A percentile compares a stretch with the other conserved stretches of the same genome.
phyloP scores from a whole-genome alignment of 2,329 filamentous ascomycete species.

The Fonsecaea multimorphosa region DNA sequence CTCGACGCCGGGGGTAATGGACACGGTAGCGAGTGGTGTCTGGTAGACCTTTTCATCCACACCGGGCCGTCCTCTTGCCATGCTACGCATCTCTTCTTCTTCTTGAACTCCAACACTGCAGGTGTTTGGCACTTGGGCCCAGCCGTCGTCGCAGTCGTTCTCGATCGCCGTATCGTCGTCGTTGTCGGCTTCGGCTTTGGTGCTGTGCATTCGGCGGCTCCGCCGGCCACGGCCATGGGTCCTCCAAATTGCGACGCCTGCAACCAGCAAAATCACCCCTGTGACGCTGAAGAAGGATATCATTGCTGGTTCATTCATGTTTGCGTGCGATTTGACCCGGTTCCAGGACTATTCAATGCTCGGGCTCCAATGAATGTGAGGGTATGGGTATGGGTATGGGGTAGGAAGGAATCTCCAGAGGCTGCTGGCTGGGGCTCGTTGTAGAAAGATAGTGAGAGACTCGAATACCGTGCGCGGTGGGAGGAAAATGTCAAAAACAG shows the following conservation, averaged over 20 bases:
- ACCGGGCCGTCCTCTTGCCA: neutral
- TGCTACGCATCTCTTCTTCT: conserved; percentile 2
- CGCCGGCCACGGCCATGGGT: no score
- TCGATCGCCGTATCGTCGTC: neutral
- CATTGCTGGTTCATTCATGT: neutral
- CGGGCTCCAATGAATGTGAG: no score
- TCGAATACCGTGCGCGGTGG: no score
- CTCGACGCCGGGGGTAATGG: neutral
- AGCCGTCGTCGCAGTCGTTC: conserved; percentile 3
- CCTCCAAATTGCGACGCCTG: conserved; percentile 1
- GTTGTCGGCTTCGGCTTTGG: no score
- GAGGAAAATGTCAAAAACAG: no score
- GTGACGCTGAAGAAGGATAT: conserved; percentile 11
- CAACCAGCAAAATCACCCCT: neutral
- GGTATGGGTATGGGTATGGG: neutral
- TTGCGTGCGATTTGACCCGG: neutral
- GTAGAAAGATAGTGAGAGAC: no score
- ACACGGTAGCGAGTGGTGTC: neutral
- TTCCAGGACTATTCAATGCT: no score
- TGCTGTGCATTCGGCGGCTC: neutral
- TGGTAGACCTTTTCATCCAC: neutral
- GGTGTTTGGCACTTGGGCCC: conserved; percentile 7
- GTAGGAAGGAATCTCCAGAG: no score
- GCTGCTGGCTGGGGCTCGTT: no score
- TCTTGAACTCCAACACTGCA: neutral